phyloP scores from a whole-genome alignment of 1,284 basidiomycete species.

The Tremellales sp. region DNA sequence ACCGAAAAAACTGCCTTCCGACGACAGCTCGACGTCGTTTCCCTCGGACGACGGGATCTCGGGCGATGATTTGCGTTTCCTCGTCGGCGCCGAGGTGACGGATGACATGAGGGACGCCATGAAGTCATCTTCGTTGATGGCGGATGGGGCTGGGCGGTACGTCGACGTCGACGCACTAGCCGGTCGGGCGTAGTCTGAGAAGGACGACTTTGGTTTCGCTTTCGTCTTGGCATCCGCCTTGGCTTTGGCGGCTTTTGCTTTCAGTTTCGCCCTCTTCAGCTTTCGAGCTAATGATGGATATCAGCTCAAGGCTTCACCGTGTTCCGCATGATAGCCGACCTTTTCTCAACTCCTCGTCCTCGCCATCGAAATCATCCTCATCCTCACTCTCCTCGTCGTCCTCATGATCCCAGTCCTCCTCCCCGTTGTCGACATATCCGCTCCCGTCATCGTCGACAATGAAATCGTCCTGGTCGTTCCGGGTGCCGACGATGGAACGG shows the following conservation, averaged over 20 bases:
- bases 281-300: slow-evolving; percentile 27
- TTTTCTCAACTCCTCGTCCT: slow-evolving; percentile 42
- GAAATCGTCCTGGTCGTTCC: slow-evolving; percentile 90
- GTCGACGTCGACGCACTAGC: slow-evolving; percentile 58
- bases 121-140: slow-evolving; percentile 77
- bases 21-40: slow-evolving; percentile 26
- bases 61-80: slow-evolving; percentile 69
- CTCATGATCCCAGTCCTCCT: slow-evolving; percentile 77
- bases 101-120: slow-evolving; percentile 67
- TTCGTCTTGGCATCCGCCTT: slow-evolving; percentile 41
- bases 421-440: slow-evolving; percentile 93
- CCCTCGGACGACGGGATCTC: slow-evolving; percentile 44
- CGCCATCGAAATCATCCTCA: slow-evolving; percentile 49
- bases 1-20: slow-evolving; percentile 54
- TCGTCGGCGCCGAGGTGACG: slow-evolving; percentile 46
- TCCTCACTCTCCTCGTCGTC: slow-evolving; percentile 47
- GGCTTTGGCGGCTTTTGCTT: slow-evolving; percentile 20
- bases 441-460: slow-evolving; percentile 88
- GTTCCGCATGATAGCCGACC: slow-evolving; percentile 20
- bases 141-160: slow-evolving; percentile 69
- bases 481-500: slow-evolving; percentile 72
- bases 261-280: slow-evolving; percentile 32
- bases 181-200: slow-evolving; percentile 48
- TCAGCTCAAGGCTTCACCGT: slow-evolving; percentile 6
- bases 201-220: slow-evolving; percentile 50